These are phyloP conservation scores for Syzygium jambos DNA, from an alignment of 345 rosid species.

Conservation along the genomic window DNA sequence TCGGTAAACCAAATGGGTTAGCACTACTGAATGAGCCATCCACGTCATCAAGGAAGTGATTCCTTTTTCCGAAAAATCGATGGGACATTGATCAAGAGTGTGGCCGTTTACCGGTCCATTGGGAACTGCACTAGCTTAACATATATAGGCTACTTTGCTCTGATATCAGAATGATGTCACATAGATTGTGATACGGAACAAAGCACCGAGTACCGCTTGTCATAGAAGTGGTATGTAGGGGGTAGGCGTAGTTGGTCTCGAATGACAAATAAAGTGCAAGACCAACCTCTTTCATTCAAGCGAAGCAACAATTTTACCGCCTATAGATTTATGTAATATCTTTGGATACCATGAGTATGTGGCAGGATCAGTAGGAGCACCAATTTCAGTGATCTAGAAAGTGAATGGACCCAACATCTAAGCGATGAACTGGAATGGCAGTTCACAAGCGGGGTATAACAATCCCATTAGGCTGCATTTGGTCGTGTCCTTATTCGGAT, in stretches of 20 bases:
- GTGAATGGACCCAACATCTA: not conserved
- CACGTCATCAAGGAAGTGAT: not conserved
- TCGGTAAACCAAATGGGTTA: not conserved
- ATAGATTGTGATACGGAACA: not conserved
- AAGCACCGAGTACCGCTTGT: not conserved
- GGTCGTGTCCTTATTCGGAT: not conserved
- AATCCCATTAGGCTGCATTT: not conserved
- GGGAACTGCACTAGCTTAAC: not conserved
- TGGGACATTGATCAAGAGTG: not conserved
- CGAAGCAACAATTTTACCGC: not conserved
- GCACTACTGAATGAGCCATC: not conserved
- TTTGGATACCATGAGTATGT: not conserved
- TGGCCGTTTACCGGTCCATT: not conserved
- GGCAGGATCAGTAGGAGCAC: not conserved
- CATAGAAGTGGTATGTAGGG: not conserved
- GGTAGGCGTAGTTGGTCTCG: not conserved
- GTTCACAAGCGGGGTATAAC: not conserved
- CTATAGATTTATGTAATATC: not conserved
- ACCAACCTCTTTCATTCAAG: not conserved
- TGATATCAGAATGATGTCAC: not conserved
- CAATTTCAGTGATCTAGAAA: not conserved
- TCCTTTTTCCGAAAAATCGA: not conserved
- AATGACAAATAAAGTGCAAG: not conserved
- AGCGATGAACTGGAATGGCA: not conserved
- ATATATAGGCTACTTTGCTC: not conserved